Base-by-base conservation (phyloP, 768 basidiomycete species). In the Tricholoma flavovirens region DNA sequence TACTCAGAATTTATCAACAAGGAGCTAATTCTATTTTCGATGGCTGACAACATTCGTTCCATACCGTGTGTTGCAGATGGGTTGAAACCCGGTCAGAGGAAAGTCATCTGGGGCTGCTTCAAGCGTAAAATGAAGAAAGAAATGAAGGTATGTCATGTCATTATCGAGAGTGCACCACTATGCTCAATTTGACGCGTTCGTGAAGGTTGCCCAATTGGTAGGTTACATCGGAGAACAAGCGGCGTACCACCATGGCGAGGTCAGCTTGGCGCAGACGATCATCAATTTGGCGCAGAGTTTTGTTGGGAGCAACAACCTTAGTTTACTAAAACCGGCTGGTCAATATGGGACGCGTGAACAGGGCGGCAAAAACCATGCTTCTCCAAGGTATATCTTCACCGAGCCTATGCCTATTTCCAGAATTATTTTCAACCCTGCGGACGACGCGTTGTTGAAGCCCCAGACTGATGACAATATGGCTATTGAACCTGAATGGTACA, bases 31-130 rank as follows among this genome's bases (percentile, higher is more conserved):
- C 79, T 98, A 24, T 99, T 98, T 80, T 99, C 97, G 1, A 98
- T 98, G 93, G 97, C 97, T 4, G 97, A 99, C 67, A 98, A 98
- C 65, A 83, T 97, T 60, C 94, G 97, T 55, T 99, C 97, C 4
- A 98, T 99, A 61, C 97, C 97, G 2, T 97, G 89, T 0, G 81
- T 92, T 14, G 84, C 86, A 11, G 97, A 98, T 67, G 97, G 97
- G 45, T 76, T 99, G 56, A 99, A 99, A 71, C 96, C 97, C 38
- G 95, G 94, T 69, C 97, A 99, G 66, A 80, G 97, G 36, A 99
- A 99, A 69, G 92, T 99, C 43, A 82, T 98, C 30, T 98, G 93
- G 85, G 93, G 79, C 62, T 93, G 90, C 70, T 98, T 98, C 80
- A 97, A 91, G 73, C 84, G 91, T 55, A 98, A 98, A 60, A 72